Base-by-base conservation (phyloP, 73 alveolate genomes). In the Stentor roeselii region DNA sequence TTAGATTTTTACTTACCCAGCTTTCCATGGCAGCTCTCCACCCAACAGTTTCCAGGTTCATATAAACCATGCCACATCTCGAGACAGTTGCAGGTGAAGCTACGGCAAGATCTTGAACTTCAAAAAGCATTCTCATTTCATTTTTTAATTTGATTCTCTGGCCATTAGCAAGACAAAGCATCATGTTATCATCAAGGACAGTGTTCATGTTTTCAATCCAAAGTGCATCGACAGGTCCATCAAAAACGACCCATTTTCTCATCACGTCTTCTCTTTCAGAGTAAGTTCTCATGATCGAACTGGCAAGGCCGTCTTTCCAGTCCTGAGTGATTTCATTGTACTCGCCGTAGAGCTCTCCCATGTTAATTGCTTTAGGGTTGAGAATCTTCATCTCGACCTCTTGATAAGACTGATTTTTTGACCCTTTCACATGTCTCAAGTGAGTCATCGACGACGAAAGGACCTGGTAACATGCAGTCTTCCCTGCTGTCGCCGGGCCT, bases 121-220 rank as follows among this genome's bases (percentile, higher is more conserved):
- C 99, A 84, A 98, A 98, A 59, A 98, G 96, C 98, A 98, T 95
- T 82, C 97, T 86, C 98, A 98, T 98, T 82, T 96, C 93, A 60
- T 96, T 86, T 90, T 97, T 95, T 41, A 98, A 94, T 89, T 97
- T 98, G 78, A 98, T 97, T 86, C 99, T 95, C 88, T 98, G 96
- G 30, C 99, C 99, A 85, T 97, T 98, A 59, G 99, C 99, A 60
- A 98, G 87, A 67, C 99, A 98, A 39, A 98, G 94, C 78, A 99
- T 98, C 99, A 97, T 98, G 94, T 96, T 96, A 88, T 98, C 99
- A 91, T 98, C 99, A 76, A 98, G 97, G 50, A 98, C 99, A 75
- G 99, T 98, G 88, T 98, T 98, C 99, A 98, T 98, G 83, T 98
- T 98, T 96, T 98, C 99, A 59, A 98, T 98, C 99, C 99, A 98